Evolutionary conservation across 2,329 filamentous ascomycete genomes (phyloP).

Genomic region (Aspergillus latus): DNA sequence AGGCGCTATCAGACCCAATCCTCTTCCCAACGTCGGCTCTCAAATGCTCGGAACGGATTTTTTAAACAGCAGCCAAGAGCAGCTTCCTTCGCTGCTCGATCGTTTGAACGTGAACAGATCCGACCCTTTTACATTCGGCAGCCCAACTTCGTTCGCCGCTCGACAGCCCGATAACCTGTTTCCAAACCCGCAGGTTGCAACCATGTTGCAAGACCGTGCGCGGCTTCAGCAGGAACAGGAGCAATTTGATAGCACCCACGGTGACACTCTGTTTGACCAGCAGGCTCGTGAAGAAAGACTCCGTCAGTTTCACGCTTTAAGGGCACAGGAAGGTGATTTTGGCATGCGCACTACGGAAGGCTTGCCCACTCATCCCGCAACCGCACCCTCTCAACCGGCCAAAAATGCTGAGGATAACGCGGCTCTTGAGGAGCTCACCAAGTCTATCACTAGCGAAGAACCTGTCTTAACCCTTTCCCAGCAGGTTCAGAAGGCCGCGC

Average conservation of each 20-base stretch:
- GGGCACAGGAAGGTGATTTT: slow-evolving; percentile 66
- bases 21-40: slow-evolving; percentile 37
- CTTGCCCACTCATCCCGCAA: slow-evolving; percentile 42
- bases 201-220: slow-evolving; percentile 62
- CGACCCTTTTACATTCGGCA: slow-evolving; percentile 50
- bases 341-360: slow-evolving; percentile 41
- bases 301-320: slow-evolving; percentile 77
- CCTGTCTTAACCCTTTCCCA: slow-evolving; percentile 72
- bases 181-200: slow-evolving; percentile 58
- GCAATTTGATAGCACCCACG: slow-evolving; percentile 49
- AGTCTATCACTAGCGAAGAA: slow-evolving; percentile 31
- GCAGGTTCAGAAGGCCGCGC: slow-evolving; percentile 73
- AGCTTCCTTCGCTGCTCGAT: slow-evolving; percentile 63
- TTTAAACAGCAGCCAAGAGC: slow-evolving; percentile 67
- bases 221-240: slow-evolving; percentile 62
- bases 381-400: slow-evolving; percentile 28
- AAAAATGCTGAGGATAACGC: slow-evolving; percentile 25
- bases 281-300: slow-evolving; percentile 65
- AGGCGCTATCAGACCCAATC: slow-evolving; percentile 45
- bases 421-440: slow-evolving; percentile 27
- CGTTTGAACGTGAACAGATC: slow-evolving; percentile 59
- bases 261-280: slow-evolving; percentile 49
- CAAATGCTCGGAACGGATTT: slow-evolving; percentile 49
- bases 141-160: slow-evolving; percentile 48
- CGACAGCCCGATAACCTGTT: slow-evolving; percentile 47